These are phyloP conservation scores for Nymphaea thermarum DNA, from an alignment of 164 flowering plant genomes.

Conservation along the genomic window DNA sequence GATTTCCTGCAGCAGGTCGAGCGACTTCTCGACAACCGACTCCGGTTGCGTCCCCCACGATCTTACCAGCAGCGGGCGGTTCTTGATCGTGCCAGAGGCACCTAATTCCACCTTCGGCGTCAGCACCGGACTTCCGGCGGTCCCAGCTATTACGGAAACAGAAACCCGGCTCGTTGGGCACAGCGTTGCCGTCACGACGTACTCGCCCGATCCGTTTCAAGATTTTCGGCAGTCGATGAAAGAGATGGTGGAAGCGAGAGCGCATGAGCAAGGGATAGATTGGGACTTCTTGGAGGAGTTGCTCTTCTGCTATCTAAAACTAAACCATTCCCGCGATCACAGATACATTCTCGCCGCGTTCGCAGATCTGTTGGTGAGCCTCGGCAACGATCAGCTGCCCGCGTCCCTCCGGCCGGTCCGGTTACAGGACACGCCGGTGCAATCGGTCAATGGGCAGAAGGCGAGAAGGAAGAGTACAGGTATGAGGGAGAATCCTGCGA, in stretches of 20 bases:
- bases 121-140: conserved; percentile 5
- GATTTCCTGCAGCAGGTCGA: conserved; percentile 10
- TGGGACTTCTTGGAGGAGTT: conserved; percentile 89
- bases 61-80: conserved; percentile 11
- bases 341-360: conserved; percentile 62
- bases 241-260: conserved; percentile 32
- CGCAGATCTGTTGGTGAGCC: conserved; percentile 33
- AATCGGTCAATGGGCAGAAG: no score
- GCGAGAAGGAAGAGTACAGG: no score
- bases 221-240: conserved; percentile 67
- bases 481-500: no score
- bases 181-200: conserved; percentile 39
- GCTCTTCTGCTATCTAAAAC: conserved; percentile 49
- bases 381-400: conserved; percentile 1
- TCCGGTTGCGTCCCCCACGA: background rate
- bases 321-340: conserved; percentile 58
- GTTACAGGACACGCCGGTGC: no score
- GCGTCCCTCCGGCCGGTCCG: no score
- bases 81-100: conserved; percentile 27
- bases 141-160: background rate
- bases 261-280: conserved; percentile 22
- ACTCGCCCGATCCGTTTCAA: conserved; percentile 36
- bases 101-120: conserved; percentile 31
- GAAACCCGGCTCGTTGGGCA: conserved; percentile 18
- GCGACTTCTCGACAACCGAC: background rate